Conservation (phyloP, 331 rosid species). For the Cucumis variabilis region DNA sequence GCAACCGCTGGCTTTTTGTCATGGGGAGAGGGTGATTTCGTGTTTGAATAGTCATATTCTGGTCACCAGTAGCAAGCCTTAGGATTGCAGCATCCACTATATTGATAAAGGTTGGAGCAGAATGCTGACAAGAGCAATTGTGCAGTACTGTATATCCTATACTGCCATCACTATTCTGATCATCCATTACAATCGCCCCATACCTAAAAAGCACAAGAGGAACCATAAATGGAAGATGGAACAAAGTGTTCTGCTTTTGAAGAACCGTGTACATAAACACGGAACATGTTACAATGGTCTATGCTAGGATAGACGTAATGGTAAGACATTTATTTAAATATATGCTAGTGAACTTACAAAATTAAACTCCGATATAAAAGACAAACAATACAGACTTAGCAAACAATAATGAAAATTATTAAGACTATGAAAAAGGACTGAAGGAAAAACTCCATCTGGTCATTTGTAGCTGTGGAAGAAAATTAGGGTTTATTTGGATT, state of each 20-base stretch:
- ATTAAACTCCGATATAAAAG: no score
- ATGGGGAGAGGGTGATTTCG: constrained; percentile 95
- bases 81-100: constrained; percentile 90
- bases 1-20: constrained; percentile 88
- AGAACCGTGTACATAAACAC: not conserved
- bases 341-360: not conserved
- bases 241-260: not conserved
- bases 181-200: constrained; percentile 94
- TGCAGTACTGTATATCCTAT: constrained; percentile 94
- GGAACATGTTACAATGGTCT: not conserved
- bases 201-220: constrained; percentile 62
- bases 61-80: constrained; percentile 66
- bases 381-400: no score
- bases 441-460: no score
- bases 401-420: no score
- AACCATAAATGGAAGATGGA: not conserved
- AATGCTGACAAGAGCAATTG: constrained; percentile 93
- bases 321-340: not conserved
- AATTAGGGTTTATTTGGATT: no score
- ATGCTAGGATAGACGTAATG: not conserved
- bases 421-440: no score
- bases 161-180: constrained; percentile 78
- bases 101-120: constrained; percentile 96
- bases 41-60: constrained; percentile 83
- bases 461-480: no score